phyloP scores from a whole-genome alignment of 108 stramenopile species.

The Nitzschia palea region DNA sequence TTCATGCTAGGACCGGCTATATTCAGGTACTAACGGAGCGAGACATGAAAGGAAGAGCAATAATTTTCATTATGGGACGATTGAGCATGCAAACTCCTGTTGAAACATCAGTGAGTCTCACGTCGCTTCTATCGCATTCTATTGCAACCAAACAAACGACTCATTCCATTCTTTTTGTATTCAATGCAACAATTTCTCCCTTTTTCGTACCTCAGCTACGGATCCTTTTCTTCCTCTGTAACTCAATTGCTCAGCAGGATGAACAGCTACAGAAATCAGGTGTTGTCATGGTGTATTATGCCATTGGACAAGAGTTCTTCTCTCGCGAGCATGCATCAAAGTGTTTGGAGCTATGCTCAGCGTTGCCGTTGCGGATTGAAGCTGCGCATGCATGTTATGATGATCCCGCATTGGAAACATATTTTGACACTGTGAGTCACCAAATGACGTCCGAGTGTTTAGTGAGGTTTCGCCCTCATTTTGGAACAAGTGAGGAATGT shows the following conservation, averaged over 20 bases:
- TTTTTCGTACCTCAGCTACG: background rate
- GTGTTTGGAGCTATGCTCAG: background rate
- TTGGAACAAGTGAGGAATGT: slow-evolving; percentile 11
- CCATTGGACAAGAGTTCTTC: background rate
- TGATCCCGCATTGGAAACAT: background rate
- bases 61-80: slow-evolving; percentile 6
- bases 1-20: slow-evolving; percentile 3
- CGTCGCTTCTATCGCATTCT: too few species aligned
- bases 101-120: background rate
- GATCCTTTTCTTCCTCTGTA: slow-evolving; percentile 5
- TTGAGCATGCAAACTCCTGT: background rate
- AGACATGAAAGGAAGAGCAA: slow-evolving; percentile 24
- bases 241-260: slow-evolving; percentile 4
- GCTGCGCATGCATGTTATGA: slow-evolving; percentile 12
- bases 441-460: background rate
- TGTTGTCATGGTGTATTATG: slow-evolving; percentile 17
- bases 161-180: background rate
- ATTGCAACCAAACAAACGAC: background rate
- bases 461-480: slow-evolving; percentile 6
- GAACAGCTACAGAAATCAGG: slow-evolving; percentile 21
- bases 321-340: background rate
- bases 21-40: slow-evolving; percentile 21
- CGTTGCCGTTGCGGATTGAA: background rate
- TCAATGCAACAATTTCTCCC: too few species aligned
- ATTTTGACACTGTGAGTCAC: background rate